Base-by-base conservation (phyloP, 2,329 filamentous ascomycete genomes). In the Ophiocordyceps camponoti-rufipedis region DNA sequence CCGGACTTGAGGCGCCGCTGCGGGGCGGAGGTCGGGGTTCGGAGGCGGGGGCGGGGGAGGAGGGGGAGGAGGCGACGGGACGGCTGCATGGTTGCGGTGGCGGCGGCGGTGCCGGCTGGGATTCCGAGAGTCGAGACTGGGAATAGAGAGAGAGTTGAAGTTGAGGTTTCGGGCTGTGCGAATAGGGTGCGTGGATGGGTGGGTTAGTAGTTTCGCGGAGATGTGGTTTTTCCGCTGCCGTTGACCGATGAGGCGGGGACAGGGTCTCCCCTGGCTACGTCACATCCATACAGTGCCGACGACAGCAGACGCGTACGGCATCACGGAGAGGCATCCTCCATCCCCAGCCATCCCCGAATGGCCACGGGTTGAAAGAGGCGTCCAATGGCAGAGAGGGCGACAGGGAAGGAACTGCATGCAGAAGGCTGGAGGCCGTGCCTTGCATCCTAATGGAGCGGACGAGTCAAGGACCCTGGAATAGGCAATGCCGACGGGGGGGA, bases 1-100 rank as follows among this genome's bases (percentile, higher is more conserved):
- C 72, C 74, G 4, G 74, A 77, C 56, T 74, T 75, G 59, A 59
- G 57, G 41, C 74, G 69, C 45, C 62, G 58, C 16, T 59, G 50
- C 41, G 51, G 52, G 45, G 44, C 45, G 41, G 55, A 51, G 16
- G 59, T 49, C 29, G 43, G 50, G 46, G 50, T 47, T 40, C 31
- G 16, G 10, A 39, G 16, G n/a, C n/a, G n/a, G 16, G 9, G 35
- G 16, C n/a, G 18, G 14, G 35, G 10, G 35, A n/a, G 16, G n/a
- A 18, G 7, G 35, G 35, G 8, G 35, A 39, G n/a, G 35, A 39
- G 35, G 35, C 35, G 35, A n/a, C n/a, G 35, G 2, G 35, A 39
- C 8, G 35, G 16, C 2, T 10, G 16, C 16, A 19, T 9, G n/a
- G 18, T 39, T 6, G 10, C 18, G 35, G 12, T 31, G 35, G 16